These are phyloP conservation scores for Microthyrium microscopicum DNA, from an alignment of 2,329 filamentous ascomycete genomes.

Conservation along the genomic window DNA sequence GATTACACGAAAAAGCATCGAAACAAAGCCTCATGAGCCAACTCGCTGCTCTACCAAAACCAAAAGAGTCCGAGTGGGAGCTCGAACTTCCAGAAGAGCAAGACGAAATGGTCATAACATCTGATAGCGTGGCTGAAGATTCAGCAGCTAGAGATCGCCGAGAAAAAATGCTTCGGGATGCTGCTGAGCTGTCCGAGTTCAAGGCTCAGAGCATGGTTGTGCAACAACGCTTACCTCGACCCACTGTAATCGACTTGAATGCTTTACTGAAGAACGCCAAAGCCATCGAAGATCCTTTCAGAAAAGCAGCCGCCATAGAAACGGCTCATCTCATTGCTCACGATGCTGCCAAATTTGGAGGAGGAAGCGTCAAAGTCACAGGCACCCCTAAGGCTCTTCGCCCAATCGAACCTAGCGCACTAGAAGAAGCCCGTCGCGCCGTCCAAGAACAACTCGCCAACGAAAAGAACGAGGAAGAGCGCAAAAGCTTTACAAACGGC, in stretches of 20 bases:
- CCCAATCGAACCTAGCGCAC: slow-evolving; percentile 49
- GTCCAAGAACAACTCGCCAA: slow-evolving; percentile 52
- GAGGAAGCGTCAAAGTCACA: slow-evolving; percentile 45
- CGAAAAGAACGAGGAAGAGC: slow-evolving; percentile 32
- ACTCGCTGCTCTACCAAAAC: slow-evolving; percentile 73
- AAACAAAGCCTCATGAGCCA: slow-evolving; percentile 53
- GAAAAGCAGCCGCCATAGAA: slow-evolving; percentile 57
- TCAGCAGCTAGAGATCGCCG: slow-evolving; percentile 61
- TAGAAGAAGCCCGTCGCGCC: slow-evolving; percentile 61
- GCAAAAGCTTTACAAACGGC: slow-evolving; percentile 31
- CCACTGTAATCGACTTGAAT: slow-evolving; percentile 53
- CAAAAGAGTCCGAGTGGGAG: slow-evolving; percentile 88
- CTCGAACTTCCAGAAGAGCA: slow-evolving; percentile 79
- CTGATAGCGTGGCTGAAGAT: slow-evolving; percentile 32
- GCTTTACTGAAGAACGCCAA: slow-evolving; percentile 48
- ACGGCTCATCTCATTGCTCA: slow-evolving; percentile 64
- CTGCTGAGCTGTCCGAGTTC: slow-evolving; percentile 51
- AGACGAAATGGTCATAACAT: slow-evolving; percentile 44
- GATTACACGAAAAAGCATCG: slow-evolving; percentile 50
- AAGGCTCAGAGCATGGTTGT: slow-evolving; percentile 80
- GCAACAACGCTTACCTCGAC: slow-evolving; percentile 67
- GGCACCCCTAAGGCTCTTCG: slow-evolving; percentile 45
- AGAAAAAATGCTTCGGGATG: slow-evolving; percentile 44
- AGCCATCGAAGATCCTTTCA: slow-evolving; percentile 43
- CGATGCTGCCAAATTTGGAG: slow-evolving; percentile 63